A percentile compares a stretch with the other conserved stretches of the same genome.
phyloP scores from a whole-genome alignment of 2,329 filamentous ascomycete genomes.

The Esteya vermicola region DNA sequence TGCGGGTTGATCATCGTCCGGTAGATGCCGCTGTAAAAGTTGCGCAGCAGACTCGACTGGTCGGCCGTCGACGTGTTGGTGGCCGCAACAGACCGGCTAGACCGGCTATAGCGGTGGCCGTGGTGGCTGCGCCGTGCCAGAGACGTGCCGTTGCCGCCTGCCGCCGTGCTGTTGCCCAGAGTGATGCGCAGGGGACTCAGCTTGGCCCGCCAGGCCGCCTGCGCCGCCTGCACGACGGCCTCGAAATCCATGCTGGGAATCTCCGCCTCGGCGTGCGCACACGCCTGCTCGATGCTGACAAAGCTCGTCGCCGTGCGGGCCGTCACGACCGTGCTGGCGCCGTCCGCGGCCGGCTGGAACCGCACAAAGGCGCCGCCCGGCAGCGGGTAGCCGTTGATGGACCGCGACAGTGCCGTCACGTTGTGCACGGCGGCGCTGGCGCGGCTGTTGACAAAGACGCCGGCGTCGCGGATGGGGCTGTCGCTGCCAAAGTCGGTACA shows the following conservation, averaged over 20 bases:
- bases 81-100: background rate
- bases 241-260: constrained; percentile 56
- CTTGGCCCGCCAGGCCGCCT: constrained; percentile 46
- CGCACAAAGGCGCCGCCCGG: constrained; percentile 50
- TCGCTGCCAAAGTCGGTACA: constrained; percentile 54
- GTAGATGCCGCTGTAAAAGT: constrained; percentile 61
- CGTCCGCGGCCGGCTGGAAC: constrained; percentile 31
- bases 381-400: constrained; percentile 37
- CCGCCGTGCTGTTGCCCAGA: too few species aligned
- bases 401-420: constrained; percentile 28
- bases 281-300: constrained; percentile 51
- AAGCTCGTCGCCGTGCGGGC: constrained; percentile 58
- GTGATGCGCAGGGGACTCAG: constrained; percentile 40
- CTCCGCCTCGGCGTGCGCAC: constrained; percentile 51
- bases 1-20: constrained; percentile 59
- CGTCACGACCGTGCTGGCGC: constrained; percentile 32
- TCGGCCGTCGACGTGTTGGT: background rate
- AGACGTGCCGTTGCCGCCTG: background rate
- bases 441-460: constrained; percentile 45
- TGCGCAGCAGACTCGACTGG: constrained; percentile 30
- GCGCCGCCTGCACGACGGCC: constrained; percentile 32
- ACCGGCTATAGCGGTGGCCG: too few species aligned
- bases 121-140: too few species aligned
- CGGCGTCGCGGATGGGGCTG: constrained; percentile 41
- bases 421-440: constrained; percentile 32